Conservation (phyloP, 129 eudicot genomes). For the Tagetes erecta region DNA sequence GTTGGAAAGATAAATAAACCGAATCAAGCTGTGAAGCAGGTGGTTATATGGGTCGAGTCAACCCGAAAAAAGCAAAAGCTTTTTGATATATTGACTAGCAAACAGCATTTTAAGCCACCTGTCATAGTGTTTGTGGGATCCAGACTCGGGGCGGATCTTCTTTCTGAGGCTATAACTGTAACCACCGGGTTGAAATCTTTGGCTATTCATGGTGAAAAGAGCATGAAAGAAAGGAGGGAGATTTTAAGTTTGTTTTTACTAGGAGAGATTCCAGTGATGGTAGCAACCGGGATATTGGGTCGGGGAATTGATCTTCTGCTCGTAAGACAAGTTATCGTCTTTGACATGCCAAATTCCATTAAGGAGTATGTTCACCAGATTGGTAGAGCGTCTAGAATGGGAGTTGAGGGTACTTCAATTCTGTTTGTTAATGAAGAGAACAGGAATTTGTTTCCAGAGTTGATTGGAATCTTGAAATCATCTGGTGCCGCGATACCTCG, state of each 20-base stretch:
- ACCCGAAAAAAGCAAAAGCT: conserved; percentile 85
- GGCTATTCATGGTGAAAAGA: conserved; percentile 89
- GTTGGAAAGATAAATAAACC: conserved; percentile 70
- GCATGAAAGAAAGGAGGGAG: conserved; percentile 89
- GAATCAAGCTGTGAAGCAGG: conserved; percentile 69
- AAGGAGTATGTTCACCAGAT: conserved; percentile 91
- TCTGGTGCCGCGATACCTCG: conserved; percentile 79
- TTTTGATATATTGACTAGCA: conserved; percentile 79
- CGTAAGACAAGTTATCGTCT: conserved; percentile 82
- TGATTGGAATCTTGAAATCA: conserved; percentile 62
- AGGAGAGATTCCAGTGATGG: conserved; percentile 78
- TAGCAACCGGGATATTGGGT: conserved; percentile 90
- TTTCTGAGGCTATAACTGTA: conserved; percentile 75
- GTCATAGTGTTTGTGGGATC: conserved; percentile 90
- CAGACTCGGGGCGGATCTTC: conserved; percentile 85
- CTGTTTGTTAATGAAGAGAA: conserved; percentile 77
- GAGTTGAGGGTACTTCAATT: conserved; percentile 73
- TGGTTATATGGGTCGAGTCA: conserved; percentile 91
- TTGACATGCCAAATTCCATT: conserved; percentile 90
- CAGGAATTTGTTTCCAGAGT: conserved; percentile 65
- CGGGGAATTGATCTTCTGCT: conserved; percentile 82
- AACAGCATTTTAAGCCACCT: conserved; percentile 88
- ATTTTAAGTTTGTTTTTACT: conserved; percentile 56
- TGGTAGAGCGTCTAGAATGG: conserved; percentile 91
- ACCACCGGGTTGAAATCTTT: conserved; percentile 66